These are phyloP conservation scores for Achlya hypogyna DNA, from an alignment of 352 stramenopile genomes.

Conservation along the genomic window DNA sequence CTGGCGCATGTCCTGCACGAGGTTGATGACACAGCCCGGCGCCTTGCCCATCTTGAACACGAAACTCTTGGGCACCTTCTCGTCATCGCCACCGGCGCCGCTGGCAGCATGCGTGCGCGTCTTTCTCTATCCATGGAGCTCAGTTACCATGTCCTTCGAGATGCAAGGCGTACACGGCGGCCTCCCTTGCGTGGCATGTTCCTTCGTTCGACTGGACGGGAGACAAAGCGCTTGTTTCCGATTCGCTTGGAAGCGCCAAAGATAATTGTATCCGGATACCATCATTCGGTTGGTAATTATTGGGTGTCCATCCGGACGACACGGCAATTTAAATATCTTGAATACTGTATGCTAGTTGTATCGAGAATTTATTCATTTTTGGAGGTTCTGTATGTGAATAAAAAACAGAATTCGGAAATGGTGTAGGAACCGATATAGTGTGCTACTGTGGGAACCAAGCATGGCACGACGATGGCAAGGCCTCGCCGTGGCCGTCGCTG, in stretches of 20 bases:
- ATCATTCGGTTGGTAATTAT: not conserved
- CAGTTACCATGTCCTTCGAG: constrained; percentile 5
- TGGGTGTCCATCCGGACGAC: not conserved
- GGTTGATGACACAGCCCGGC: constrained; percentile 57
- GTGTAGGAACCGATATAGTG: not conserved
- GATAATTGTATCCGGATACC: not conserved
- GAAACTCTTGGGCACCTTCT: constrained; percentile 86
- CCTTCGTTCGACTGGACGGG: not conserved
- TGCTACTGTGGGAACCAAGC: not conserved
- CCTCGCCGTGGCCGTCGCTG: not conserved
- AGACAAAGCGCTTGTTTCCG: not conserved
- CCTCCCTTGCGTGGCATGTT: constrained; percentile 79
- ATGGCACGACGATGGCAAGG: not conserved
- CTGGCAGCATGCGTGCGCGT: constrained; percentile 72
- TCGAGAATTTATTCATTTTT: not conserved
- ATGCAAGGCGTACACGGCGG: constrained; percentile 53
- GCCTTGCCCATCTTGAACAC: constrained; percentile 88
- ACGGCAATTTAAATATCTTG: not conserved
- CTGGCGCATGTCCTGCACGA: constrained; percentile 90
- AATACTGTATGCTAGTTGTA: no score
- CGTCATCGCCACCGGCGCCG: constrained; percentile 49
- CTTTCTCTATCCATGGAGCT: constrained; percentile 46
- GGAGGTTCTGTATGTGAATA: not conserved
- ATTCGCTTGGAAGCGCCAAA: not conserved
- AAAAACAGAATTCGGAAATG: no score